phyloP scores from a whole-genome alignment of 2,329 filamentous ascomycete genomes.

The Clonostachys sp. region DNA sequence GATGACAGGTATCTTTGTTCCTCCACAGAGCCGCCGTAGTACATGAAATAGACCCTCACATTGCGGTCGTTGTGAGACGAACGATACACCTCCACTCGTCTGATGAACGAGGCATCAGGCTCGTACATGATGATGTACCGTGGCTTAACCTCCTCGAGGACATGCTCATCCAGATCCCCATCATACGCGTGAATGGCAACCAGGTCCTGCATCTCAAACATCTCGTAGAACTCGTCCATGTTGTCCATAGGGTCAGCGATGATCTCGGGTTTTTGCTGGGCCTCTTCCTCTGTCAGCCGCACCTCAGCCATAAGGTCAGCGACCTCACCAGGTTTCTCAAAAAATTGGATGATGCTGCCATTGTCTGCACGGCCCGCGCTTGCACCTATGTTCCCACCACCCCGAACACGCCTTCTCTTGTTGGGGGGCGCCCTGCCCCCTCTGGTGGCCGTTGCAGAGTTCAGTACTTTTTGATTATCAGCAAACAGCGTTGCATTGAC shows the following conservation, averaged over 20 bases:
- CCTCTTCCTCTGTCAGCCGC: slow-evolving; percentile 73
- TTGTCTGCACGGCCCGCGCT: slow-evolving; percentile 59
- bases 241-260: slow-evolving; percentile 75
- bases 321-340: slow-evolving; percentile 80
- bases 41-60: slow-evolving; percentile 93
- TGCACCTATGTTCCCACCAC: slow-evolving; percentile 61
- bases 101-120: slow-evolving; percentile 89
- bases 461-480: slow-evolving; percentile 72
- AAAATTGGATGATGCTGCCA: slow-evolving; percentile 70
- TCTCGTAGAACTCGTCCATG: slow-evolving; percentile 87
- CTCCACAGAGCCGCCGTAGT: slow-evolving; percentile 91
- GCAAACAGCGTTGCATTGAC: slow-evolving; percentile 75
- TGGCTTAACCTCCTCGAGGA: slow-evolving; percentile 91
- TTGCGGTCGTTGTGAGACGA: slow-evolving; percentile 88
- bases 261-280: slow-evolving; percentile 71
- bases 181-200: slow-evolving; percentile 91
- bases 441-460: slow-evolving; percentile 50
- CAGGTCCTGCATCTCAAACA: slow-evolving; percentile 88
- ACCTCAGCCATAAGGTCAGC: slow-evolving; percentile 79
- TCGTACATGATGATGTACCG: slow-evolving; percentile 99
- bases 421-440: slow-evolving; percentile 67
- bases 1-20: slow-evolving; percentile 89
- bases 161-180: slow-evolving; percentile 90
- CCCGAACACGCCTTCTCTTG: slow-evolving; percentile 80
- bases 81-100: slow-evolving; percentile 90